Evolutionary conservation across 2,329 filamentous ascomycete genomes (phyloP).

Genomic region (Gaeumannomyces sp.): DNA sequence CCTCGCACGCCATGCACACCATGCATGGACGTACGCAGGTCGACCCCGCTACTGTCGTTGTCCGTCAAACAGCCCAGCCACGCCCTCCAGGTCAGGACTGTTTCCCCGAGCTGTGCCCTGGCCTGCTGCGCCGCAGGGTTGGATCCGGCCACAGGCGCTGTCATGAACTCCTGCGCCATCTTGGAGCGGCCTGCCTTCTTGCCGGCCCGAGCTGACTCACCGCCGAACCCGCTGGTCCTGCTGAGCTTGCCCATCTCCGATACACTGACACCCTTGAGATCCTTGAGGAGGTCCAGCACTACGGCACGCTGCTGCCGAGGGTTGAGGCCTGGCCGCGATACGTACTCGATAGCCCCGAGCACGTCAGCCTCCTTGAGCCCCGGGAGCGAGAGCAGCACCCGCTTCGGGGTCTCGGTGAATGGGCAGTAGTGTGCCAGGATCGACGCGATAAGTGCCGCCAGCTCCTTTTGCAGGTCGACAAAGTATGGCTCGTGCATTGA

Average conservation of each 20-base stretch:
- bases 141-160: slow-evolving; percentile 25
- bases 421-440: slow-evolving; percentile 74
- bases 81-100: slow-evolving; percentile 49
- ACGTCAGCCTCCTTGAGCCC: slow-evolving; percentile 66
- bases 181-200: slow-evolving; percentile 46
- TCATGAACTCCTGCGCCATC: slow-evolving; percentile 64
- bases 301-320: slow-evolving; percentile 74
- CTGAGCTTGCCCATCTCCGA: slow-evolving; percentile 85
- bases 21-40: not conserved
- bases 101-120: slow-evolving; percentile 23
- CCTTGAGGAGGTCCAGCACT: slow-evolving; percentile 77
- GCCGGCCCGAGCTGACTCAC: slow-evolving; percentile 17
- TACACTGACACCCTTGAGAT: slow-evolving; percentile 84
- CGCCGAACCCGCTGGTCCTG: slow-evolving; percentile 38
- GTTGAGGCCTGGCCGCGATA: slow-evolving; percentile 51
- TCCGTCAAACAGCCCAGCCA: slow-evolving; percentile 43
- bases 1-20: not conserved
- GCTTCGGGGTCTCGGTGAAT: slow-evolving; percentile 61
- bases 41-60: not conserved
- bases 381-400: slow-evolving; percentile 73
- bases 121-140: slow-evolving; percentile 11
- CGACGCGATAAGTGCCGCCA: slow-evolving; percentile 79
- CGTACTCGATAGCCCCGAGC: slow-evolving; percentile 53
- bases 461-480: slow-evolving; percentile 88
- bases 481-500: slow-evolving; percentile 95